Percentiles rank a stretch among this genome's conserved stretches.
These are phyloP conservation scores for Apophysomyces trapeziformis DNA, from an alignment of 371 early-diverging fungal species.

Conservation along the genomic window DNA sequence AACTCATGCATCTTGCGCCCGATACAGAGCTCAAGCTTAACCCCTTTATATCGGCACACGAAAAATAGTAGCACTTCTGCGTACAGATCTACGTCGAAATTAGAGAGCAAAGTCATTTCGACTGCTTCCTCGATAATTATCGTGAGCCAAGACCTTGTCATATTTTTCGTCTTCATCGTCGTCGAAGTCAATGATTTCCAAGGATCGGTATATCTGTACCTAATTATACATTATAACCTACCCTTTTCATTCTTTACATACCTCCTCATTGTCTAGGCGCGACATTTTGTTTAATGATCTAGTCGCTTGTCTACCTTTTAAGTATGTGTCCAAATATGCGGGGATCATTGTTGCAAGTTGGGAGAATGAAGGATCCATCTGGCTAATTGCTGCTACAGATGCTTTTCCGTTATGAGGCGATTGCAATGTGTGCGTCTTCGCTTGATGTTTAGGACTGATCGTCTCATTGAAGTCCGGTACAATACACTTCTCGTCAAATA, in stretches of 20 bases:
- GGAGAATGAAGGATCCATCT: background rate
- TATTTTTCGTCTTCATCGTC: background rate
- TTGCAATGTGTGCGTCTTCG: background rate
- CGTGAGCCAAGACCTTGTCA: background rate
- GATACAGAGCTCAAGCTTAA: constrained; percentile 1
- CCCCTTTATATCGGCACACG: background rate
- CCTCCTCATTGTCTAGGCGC: constrained; percentile 1
- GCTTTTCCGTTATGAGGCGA: background rate
- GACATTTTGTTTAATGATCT: background rate
- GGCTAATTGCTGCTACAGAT: background rate
- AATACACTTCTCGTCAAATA: background rate
- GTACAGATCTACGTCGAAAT: background rate
- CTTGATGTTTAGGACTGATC: background rate
- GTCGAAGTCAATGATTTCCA: background rate
- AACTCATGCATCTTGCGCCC: background rate
- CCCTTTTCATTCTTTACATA: background rate
- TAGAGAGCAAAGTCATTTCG: background rate
- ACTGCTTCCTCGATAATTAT: background rate
- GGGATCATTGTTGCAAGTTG: background rate
- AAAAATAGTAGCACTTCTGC: constrained; percentile 9
- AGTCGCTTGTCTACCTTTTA: background rate
- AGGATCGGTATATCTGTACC: background rate
- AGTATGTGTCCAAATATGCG: background rate
- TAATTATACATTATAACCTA: background rate
- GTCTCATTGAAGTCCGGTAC: background rate